Evolutionary conservation across 2,329 filamentous ascomycete genomes (phyloP), one percentile per base, ranked within the genome.

Genomic region (Talaromyces rugulosus): DNA sequence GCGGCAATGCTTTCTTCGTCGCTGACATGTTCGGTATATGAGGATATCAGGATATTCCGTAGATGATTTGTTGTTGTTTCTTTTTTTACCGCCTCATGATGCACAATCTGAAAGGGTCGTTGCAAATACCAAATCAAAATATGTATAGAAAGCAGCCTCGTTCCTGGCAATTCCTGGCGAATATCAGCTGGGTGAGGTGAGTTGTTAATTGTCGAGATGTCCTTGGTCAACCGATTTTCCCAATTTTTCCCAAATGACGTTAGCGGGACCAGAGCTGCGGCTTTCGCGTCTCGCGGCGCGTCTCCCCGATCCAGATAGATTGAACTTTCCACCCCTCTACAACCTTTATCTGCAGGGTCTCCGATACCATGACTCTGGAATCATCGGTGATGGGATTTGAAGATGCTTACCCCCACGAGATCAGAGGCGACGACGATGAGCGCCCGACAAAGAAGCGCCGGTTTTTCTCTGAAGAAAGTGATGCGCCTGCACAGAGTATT

Each of bases 361-460:
- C 34, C 9, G 14, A 57, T 30, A 34, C n/a, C 18, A 51, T 58
- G 23, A 34, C 40, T 40, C 50, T 27, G 56, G 23, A 30, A 30
- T 58, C 56, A 18, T 31, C 31, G 23, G 64, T 42, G 51, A 79
- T 80, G 77, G 72, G 68, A 62, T 70, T 69, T 50, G 68, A 71
- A 66, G 75, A 80, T 62, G 70, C 81, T 53, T 56, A 50, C 23
- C 8, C 30, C 23, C n/a, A 59, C 31, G 18, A 53, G 23, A 30
- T 6, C 16, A 28, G 55, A 11, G 31, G 33, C 31, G 31, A 51
- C 16, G n/a, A 31, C 40, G 79, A 85, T 56, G 78, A 84, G 52
- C 76, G 83, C 23, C 86, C 86, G 4, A 72, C 75, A 28, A 89
- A 89, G 74, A 87, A 86, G 74, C 80, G 84, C 64, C 82, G 86